Percentiles rank a stretch among this genome's conserved stretches.
phyloP scores from a whole-genome alignment of 257 asterid genomes.

The Rubia yunnanensis region DNA sequence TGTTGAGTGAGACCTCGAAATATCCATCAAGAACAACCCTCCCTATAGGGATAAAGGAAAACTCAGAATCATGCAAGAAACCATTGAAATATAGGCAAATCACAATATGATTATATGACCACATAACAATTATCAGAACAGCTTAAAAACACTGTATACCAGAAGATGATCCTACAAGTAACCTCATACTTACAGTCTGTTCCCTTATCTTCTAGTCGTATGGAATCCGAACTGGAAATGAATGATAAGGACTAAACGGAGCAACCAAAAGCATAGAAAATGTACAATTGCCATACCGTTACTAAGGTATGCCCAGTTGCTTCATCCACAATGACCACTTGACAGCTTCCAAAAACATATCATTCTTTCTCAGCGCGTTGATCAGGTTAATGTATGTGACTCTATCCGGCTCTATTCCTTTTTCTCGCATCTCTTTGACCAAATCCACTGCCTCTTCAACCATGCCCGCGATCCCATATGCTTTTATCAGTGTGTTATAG shows the following conservation, averaged over 20 bases:
- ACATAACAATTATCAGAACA: neutral
- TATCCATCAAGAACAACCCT: too few species aligned
- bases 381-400: conserved; percentile 63
- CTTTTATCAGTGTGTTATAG: conserved; percentile 81
- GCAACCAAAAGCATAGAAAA: neutral
- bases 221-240: neutral
- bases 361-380: conserved; percentile 55
- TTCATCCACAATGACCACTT: conserved; percentile 99
- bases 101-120: neutral
- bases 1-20: too few species aligned
- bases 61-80: neutral
- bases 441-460: conserved; percentile 46
- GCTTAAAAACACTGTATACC: neutral
- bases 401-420: conserved; percentile 61
- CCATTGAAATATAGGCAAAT: neutral
- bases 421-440: conserved; percentile 79
- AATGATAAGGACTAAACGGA: neutral
- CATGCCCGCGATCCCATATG: conserved; percentile 79
- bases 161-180: neutral
- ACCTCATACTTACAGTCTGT: neutral
- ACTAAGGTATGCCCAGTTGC: conserved; percentile 53
- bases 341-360: conserved; percentile 86
- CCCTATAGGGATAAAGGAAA: neutral
- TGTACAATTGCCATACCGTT: conserved; percentile 7
- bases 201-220: too few species aligned